A percentile compares a stretch with the other conserved stretches of the same genome.
These are phyloP conservation scores for Didymella arachidicola DNA, from an alignment of 2,329 filamentous ascomycete genomes.

Conservation along the genomic window DNA sequence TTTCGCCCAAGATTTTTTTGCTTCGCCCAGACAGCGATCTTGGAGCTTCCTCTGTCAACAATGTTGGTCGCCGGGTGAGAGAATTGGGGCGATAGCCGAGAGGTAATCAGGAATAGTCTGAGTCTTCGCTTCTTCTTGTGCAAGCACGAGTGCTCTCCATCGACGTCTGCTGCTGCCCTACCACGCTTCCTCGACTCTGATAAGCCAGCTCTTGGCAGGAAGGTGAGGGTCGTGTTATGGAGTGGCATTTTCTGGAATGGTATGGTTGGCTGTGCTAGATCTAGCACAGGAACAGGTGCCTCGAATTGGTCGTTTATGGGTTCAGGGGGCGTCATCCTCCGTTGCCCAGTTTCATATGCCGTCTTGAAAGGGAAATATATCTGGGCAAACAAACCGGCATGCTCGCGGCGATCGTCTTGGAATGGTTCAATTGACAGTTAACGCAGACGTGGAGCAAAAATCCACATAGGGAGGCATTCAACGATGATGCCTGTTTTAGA, in stretches of 20 bases:
- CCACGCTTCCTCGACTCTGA: constrained; percentile 58
- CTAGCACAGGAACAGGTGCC: constrained; percentile 20
- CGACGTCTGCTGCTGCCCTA: constrained; percentile 65
- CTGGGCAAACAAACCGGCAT: constrained; percentile 38
- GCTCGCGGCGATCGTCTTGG: constrained; percentile 27
- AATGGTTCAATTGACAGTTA: constrained; percentile 4
- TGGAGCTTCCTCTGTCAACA: constrained; percentile 65
- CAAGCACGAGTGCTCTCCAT: constrained; percentile 60
- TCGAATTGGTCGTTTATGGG: not conserved
- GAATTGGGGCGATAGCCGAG: constrained; percentile 72
- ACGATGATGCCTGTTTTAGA: constrained; percentile 2
- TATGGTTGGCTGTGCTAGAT: constrained; percentile 36
- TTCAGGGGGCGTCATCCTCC: constrained; percentile 34
- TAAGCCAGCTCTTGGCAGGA: constrained; percentile 38
- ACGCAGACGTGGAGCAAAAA: not conserved
- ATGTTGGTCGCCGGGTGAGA: constrained; percentile 75
- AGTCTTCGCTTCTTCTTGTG: constrained; percentile 72
- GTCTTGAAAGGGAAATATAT: constrained; percentile 30
- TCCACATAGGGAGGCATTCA: constrained; percentile 8
- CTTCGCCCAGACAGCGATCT: constrained; percentile 57
- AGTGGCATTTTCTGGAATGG: constrained; percentile 43
- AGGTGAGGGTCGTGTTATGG: constrained; percentile 45
- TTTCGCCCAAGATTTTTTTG: constrained; percentile 59
- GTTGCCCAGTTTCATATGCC: constrained; percentile 41
- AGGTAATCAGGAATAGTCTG: constrained; percentile 69